These are phyloP conservation scores for Rhodotorula kratochvilovae DNA, from an alignment of 768 basidiomycete species.

Conservation along the genomic window DNA sequence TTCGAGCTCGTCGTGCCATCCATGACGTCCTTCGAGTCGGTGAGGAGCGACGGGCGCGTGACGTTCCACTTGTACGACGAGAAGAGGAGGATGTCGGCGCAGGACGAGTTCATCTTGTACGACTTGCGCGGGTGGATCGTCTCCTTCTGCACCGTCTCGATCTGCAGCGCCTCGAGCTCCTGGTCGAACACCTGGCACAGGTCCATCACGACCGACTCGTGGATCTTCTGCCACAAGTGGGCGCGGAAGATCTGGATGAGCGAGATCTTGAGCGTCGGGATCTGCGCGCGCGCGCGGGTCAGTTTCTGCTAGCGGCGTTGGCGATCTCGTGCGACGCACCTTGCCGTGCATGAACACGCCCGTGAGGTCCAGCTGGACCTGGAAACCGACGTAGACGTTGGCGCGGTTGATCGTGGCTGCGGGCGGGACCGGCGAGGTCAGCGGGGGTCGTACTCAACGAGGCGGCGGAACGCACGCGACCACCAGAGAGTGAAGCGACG, in stretches of 20 bases:
- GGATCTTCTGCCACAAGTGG: conserved; percentile 99
- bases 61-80: conserved; percentile 89
- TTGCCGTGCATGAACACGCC: conserved; percentile 67
- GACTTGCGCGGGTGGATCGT: conserved; percentile 99
- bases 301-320: background rate
- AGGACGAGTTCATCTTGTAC: conserved; percentile 99
- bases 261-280: conserved; percentile 95
- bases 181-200: conserved; percentile 98
- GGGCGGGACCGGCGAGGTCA: background rate
- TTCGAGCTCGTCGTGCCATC: conserved; percentile 99
- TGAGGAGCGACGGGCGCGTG: conserved; percentile 86
- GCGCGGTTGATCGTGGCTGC: conserved; percentile 89
- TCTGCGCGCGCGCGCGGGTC: conserved; percentile 76
- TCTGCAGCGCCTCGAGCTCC: conserved; percentile 93
- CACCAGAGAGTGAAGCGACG: conserved; percentile 93
- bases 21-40: conserved; percentile 90
- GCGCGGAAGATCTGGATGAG: conserved; percentile 99
- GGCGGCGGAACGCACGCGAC: conserved; percentile 13
- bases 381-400: conserved; percentile 99
- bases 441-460: too few species aligned
- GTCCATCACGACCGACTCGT: conserved; percentile 50
- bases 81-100: conserved; percentile 95
- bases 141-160: conserved; percentile 99
- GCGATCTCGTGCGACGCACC: background rate
- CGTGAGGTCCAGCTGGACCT: conserved; percentile 95